phyloP scores from a whole-genome alignment of 495 filamentous ascomycete genomes.

The Neurospora sp. region DNA sequence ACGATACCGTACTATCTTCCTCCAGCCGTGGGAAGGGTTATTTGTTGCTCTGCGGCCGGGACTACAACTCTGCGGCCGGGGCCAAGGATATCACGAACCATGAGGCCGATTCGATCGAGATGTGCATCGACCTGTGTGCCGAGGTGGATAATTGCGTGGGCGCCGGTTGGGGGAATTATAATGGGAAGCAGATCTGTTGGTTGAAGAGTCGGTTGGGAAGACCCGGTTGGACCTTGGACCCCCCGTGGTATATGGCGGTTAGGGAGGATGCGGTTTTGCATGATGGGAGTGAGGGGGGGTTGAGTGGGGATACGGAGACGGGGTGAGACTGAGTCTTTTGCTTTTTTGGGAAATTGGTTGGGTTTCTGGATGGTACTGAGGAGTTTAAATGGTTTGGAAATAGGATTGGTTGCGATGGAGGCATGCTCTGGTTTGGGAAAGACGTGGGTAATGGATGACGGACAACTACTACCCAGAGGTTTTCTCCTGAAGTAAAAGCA shows the following conservation, averaged over 20 bases:
- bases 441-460: too few relatives aligned
- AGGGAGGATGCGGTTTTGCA: slow-evolving; percentile 14
- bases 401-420: too few relatives aligned
- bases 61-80: slow-evolving; percentile 21
- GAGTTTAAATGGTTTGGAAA: too few relatives aligned
- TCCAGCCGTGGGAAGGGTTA: slow-evolving; percentile 6
- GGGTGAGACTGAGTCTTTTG: not conserved
- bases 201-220: slow-evolving; percentile 44
- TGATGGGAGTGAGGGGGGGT: not conserved
- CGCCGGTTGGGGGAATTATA: slow-evolving; percentile 23
- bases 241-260: slow-evolving; percentile 36
- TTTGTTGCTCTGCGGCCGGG: slow-evolving; percentile 25
- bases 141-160: slow-evolving; percentile 16
- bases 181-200: slow-evolving; percentile 28
- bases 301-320: not conserved
- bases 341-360: not conserved
- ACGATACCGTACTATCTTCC: not conserved
- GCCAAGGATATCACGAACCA: slow-evolving; percentile 16
- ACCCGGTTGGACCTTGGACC: slow-evolving; percentile 30
- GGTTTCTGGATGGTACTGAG: not conserved
- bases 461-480: too few relatives aligned
- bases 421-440: too few relatives aligned
- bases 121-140: slow-evolving; percentile 25
- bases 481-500: too few relatives aligned
- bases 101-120: slow-evolving; percentile 9